phyloP scores from a whole-genome alignment of 768 basidiomycete species.

The Heimioporus sp. region DNA sequence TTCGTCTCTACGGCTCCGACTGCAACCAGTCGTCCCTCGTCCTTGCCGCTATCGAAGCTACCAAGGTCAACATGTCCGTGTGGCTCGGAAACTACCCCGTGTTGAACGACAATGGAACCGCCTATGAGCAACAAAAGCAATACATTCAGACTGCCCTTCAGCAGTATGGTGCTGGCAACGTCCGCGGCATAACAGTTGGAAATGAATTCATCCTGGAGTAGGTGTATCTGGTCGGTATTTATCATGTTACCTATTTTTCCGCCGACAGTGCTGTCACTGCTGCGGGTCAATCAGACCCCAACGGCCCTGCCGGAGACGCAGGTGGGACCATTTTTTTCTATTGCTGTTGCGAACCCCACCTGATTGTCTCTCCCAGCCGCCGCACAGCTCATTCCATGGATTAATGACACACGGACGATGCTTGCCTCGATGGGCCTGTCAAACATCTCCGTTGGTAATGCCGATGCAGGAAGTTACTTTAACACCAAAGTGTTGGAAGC shows the following conservation, averaged over 20 bases:
- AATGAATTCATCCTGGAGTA: constrained; percentile 89
- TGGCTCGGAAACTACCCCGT: constrained; percentile 71
- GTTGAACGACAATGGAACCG: constrained; percentile 58
- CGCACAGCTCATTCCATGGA: constrained; percentile 58
- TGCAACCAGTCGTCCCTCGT: constrained; percentile 81
- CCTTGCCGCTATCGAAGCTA: constrained; percentile 86
- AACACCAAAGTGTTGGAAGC: constrained; percentile 61
- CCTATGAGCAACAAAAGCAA: constrained; percentile 73
- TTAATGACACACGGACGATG: constrained; percentile 63
- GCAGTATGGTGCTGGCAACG: constrained; percentile 72
- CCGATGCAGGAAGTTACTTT: constrained; percentile 87
- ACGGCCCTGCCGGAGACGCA: constrained; percentile 53
- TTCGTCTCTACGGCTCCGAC: constrained; percentile 86
- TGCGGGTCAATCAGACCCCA: constrained; percentile 50
- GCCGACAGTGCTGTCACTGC: constrained; percentile 54
- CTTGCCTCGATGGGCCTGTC: constrained; percentile 51
- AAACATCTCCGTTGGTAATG: constrained; percentile 71
- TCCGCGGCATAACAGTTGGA: constrained; percentile 85
- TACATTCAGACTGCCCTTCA: constrained; percentile 65
- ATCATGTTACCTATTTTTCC: constrained; percentile 1
- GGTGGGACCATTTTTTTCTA: constrained; percentile 11
- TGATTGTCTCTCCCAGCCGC: constrained; percentile 42
- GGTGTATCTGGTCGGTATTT: constrained; percentile 15
- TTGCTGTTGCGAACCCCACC: neutral
- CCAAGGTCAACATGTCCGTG: constrained; percentile 83